These are phyloP conservation scores for Magnolia sinica DNA, from an alignment of 164 flowering plant genomes.

Conservation along the genomic window DNA sequence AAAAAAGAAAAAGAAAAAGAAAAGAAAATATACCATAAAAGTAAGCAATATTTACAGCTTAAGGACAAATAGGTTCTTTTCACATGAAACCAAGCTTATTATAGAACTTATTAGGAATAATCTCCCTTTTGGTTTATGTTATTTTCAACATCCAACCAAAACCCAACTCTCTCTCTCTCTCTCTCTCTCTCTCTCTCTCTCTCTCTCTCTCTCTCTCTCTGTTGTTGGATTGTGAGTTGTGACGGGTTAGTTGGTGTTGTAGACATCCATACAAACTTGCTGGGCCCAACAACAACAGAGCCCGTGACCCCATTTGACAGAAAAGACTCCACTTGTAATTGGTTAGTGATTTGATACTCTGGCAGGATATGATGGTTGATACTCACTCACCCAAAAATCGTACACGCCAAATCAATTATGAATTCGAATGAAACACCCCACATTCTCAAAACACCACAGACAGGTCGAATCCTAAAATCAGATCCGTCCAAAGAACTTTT, in stretches of 20 bases:
- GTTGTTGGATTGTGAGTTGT: neutral
- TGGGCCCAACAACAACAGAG: neutral
- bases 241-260: neutral
- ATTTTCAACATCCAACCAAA: neutral
- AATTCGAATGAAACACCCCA: neutral
- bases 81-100: too few relatives aligned
- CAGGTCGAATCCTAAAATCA: too few relatives aligned
- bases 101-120: neutral
- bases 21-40: too few relatives aligned
- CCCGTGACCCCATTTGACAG: neutral
- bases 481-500: too few relatives aligned
- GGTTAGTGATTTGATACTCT: neutral
- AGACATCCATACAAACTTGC: neutral
- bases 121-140: neutral
- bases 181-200: conserved; percentile 3
- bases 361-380: neutral
- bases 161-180: neutral
- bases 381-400: neutral
- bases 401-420: neutral
- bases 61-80: too few relatives aligned
- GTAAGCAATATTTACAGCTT: too few relatives aligned
- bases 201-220: too few relatives aligned
- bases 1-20: too few relatives aligned
- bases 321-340: neutral
- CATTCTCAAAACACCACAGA: too few relatives aligned